Evolutionary conservation across 495 filamentous ascomycete species (phyloP).

Genomic region (Letharia columbiana): DNA sequence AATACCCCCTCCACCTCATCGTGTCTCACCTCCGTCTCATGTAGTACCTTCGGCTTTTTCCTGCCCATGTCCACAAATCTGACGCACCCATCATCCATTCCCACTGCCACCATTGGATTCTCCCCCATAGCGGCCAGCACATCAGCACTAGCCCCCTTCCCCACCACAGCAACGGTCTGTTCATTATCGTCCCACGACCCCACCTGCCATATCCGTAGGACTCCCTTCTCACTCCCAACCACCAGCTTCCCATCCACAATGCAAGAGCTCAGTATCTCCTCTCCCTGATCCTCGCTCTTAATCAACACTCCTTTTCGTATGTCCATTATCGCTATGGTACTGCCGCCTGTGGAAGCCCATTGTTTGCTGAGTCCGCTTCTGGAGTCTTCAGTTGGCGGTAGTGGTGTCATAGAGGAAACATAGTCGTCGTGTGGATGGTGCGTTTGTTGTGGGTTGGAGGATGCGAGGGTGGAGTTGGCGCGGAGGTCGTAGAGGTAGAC

Average conservation of each 20-base stretch:
- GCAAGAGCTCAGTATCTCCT: slow-evolving; percentile 73
- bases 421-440: slow-evolving; percentile 87
- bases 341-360: slow-evolving; percentile 85
- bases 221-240: slow-evolving; percentile 69
- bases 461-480: slow-evolving; percentile 43
- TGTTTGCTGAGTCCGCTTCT: slow-evolving; percentile 84
- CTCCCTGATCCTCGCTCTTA: slow-evolving; percentile 85
- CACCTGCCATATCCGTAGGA: slow-evolving; percentile 86
- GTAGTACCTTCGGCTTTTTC: slow-evolving; percentile 43
- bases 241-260: slow-evolving; percentile 74
- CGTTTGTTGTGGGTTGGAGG: slow-evolving; percentile 59
- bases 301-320: slow-evolving; percentile 72
- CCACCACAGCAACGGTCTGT: slow-evolving; percentile 71
- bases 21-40: slow-evolving; percentile 53
- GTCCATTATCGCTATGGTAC: slow-evolving; percentile 82
- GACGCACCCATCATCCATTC: slow-evolving; percentile 60
- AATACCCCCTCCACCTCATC: slow-evolving; percentile 79
- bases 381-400: slow-evolving; percentile 66
- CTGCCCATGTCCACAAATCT: slow-evolving; percentile 50
- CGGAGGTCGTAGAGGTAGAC: slow-evolving; percentile 89
- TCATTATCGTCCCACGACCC: slow-evolving; percentile 93
- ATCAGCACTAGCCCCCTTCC: slow-evolving; percentile 62
- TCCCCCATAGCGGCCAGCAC: slow-evolving; percentile 50
- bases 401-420: slow-evolving; percentile 76
- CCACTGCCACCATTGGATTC: slow-evolving; percentile 62